A percentile compares a stretch with the other conserved stretches of the same genome.
These are phyloP conservation scores for Phytophthora uliginosa DNA, from an alignment of 352 stramenopile genomes.

Conservation along the genomic window DNA sequence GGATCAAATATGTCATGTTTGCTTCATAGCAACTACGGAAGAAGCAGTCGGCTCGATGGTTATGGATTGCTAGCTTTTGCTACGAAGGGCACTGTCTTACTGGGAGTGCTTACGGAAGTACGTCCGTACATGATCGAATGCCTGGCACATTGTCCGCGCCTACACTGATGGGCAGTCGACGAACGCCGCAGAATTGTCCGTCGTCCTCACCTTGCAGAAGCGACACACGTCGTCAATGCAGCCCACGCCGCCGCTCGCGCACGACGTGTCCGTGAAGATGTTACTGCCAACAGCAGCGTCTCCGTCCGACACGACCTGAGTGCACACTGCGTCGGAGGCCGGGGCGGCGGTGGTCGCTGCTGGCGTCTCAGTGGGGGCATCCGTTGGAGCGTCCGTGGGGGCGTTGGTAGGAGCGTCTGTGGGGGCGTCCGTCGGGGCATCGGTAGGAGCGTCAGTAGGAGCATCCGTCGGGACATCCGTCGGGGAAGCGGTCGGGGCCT, in stretches of 20 bases:
- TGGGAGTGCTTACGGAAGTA: too few relatives aligned
- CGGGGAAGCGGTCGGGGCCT: background rate
- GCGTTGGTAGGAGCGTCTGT: background rate
- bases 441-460: constrained; percentile 2
- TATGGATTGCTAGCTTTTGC: too few relatives aligned
- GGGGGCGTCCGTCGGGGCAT: background rate
- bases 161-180: constrained; percentile 23
- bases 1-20: too few relatives aligned
- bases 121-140: background rate
- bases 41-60: too few relatives aligned
- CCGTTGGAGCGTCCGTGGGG: background rate
- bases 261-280: too few relatives aligned
- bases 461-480: background rate
- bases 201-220: constrained; percentile 41
- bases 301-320: too few relatives aligned
- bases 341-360: background rate
- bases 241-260: constrained; percentile 34
- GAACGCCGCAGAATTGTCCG: constrained; percentile 31
- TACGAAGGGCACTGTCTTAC: too few relatives aligned
- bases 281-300: too few relatives aligned
- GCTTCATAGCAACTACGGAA: too few relatives aligned
- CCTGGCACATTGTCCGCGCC: background rate
- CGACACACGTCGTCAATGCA: constrained; percentile 49
- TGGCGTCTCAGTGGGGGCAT: constrained; percentile 7
- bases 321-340: too few relatives aligned